Percentiles rank a stretch among this genome's conserved stretches.
Conservation (phyloP, 805 yeast species). For the Candida manassasensis region DNA sequence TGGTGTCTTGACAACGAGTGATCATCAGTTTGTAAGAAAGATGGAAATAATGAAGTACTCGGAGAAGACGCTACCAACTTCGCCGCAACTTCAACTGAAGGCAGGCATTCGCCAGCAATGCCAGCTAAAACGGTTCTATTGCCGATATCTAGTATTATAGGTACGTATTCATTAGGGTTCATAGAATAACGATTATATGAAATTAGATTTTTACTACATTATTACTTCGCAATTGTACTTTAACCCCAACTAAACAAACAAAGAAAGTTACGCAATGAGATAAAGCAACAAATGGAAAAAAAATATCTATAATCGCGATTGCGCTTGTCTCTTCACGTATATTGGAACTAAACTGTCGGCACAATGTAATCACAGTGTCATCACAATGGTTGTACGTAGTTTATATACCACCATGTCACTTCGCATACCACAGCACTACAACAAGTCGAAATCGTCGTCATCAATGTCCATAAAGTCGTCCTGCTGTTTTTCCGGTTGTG, state of each 20-base stretch:
- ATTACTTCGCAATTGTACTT: too few relatives aligned
- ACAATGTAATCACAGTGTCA: too few relatives aligned
- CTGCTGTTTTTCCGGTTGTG: constrained; percentile 17
- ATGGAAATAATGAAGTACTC: constrained; percentile 13
- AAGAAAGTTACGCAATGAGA: too few relatives aligned
- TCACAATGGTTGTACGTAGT: too few relatives aligned
- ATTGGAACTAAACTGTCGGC: too few relatives aligned
- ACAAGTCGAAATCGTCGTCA: constrained; percentile 40
- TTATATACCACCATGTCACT: too few relatives aligned
- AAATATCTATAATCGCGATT: too few relatives aligned
- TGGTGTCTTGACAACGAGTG: constrained; percentile 15
- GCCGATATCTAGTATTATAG: constrained; percentile 15
- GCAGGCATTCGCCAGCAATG: constrained; percentile 21
- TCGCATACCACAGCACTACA: too few relatives aligned
- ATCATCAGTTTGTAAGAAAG: constrained; percentile 17
- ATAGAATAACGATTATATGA: background rate
- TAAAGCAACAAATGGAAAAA: too few relatives aligned
- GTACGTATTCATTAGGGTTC: constrained; percentile 9
- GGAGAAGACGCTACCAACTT: constrained; percentile 1
- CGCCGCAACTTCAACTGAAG: constrained; percentile 10
- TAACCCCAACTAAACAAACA: too few relatives aligned
- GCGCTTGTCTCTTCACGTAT: too few relatives aligned
- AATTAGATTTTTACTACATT: too few relatives aligned
- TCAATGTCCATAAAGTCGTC: constrained; percentile 44
- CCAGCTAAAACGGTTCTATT: constrained; percentile 18